phyloP scores from a whole-genome alignment of 192 early-diverging fungal species.

The Coemansia asiatica region DNA sequence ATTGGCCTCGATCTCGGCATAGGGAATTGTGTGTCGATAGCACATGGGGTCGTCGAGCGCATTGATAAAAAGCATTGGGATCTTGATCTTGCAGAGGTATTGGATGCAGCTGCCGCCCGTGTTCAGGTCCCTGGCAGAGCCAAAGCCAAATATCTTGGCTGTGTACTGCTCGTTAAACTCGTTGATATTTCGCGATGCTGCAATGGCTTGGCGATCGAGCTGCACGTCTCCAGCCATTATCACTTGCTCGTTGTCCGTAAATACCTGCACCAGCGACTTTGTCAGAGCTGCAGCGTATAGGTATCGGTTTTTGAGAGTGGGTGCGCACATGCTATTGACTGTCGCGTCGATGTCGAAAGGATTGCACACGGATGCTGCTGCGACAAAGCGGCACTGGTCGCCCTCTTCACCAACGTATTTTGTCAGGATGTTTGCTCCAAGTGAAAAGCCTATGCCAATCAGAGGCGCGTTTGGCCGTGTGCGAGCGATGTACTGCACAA shows the following conservation, averaged over 20 bases:
- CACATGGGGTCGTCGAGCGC: slow-evolving; percentile 91
- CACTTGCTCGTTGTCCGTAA: slow-evolving; percentile 48
- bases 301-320: slow-evolving; percentile 57
- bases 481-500: slow-evolving; percentile 36
- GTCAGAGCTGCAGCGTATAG: slow-evolving; percentile 64
- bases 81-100: slow-evolving; percentile 59
- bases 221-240: slow-evolving; percentile 54
- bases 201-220: slow-evolving; percentile 47
- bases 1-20: slow-evolving; percentile 70
- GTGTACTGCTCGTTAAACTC: slow-evolving; percentile 86
- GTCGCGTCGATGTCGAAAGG: slow-evolving; percentile 77
- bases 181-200: slow-evolving; percentile 60
- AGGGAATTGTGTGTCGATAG: slow-evolving; percentile 65
- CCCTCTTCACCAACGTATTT: slow-evolving; percentile 88
- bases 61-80: slow-evolving; percentile 84
- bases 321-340: slow-evolving; percentile 49
- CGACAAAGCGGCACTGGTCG: slow-evolving; percentile 71
- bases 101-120: slow-evolving; percentile 60
- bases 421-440: slow-evolving; percentile 90
- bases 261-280: slow-evolving; percentile 55
- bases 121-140: slow-evolving; percentile 80
- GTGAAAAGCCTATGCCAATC: slow-evolving; percentile 83
- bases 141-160: slow-evolving; percentile 69
- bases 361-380: slow-evolving; percentile 78
- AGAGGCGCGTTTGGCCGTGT: slow-evolving; percentile 65